Percentiles rank a stretch among this genome's conserved stretches.
phyloP scores from a whole-genome alignment of 768 basidiomycete genomes.

The Trametopsis cervina region DNA sequence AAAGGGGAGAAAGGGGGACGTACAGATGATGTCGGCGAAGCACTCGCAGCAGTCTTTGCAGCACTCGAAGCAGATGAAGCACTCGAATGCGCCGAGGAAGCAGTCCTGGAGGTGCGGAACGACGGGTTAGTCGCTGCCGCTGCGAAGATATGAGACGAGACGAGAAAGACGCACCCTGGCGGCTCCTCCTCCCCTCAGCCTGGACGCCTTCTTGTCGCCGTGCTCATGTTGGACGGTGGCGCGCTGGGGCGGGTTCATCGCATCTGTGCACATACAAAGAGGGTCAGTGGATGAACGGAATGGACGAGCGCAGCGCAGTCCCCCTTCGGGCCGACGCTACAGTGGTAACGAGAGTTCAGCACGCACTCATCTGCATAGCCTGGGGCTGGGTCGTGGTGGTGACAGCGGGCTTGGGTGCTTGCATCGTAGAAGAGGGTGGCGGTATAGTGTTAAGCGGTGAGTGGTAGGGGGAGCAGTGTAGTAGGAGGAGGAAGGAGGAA shows the following conservation, averaged over 20 bases:
- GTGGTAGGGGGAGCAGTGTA: slow-evolving; percentile 1
- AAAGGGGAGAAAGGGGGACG: slow-evolving; percentile 20
- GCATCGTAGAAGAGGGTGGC: slow-evolving; percentile 14
- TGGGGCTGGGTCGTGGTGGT: slow-evolving; percentile 48
- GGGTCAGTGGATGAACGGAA: neutral
- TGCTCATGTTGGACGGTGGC: slow-evolving; percentile 26
- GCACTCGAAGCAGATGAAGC: slow-evolving; percentile 65
- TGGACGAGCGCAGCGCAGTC: neutral
- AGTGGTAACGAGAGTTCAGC: neutral
- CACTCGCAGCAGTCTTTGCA: slow-evolving; percentile 65
- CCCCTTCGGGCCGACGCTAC: no score
- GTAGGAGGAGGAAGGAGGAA: neutral
- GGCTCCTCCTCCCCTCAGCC: slow-evolving; percentile 67
- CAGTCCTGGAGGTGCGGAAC: slow-evolving; percentile 45
- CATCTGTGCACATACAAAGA: slow-evolving; percentile 27
- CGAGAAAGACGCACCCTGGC: slow-evolving; percentile 39
- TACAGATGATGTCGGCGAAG: slow-evolving; percentile 63
- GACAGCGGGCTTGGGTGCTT: slow-evolving; percentile 23
- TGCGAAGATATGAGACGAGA: neutral
- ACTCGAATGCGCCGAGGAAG: slow-evolving; percentile 51
- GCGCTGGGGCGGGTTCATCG: slow-evolving; percentile 38
- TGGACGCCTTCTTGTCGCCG: slow-evolving; percentile 40
- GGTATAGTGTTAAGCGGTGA: neutral
- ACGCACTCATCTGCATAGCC: slow-evolving; percentile 60
- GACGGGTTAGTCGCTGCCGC: neutral